Percentiles rank a stretch among this genome's conserved stretches.
phyloP scores from a whole-genome alignment of 2,329 filamentous ascomycete genomes.

The Pseudofabraea citricarpa region DNA sequence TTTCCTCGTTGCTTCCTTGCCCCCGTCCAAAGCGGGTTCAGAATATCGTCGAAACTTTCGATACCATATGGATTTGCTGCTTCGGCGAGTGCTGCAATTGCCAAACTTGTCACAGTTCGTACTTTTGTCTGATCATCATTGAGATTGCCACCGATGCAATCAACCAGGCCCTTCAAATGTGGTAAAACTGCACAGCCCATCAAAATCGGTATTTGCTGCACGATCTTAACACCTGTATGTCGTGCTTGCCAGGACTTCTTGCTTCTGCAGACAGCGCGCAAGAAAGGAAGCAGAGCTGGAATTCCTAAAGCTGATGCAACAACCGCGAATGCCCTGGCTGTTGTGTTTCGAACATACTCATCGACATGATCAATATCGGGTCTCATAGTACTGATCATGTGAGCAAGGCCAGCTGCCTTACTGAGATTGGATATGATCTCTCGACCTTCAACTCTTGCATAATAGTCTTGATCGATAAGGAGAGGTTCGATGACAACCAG shows the following conservation, averaged over 20 bases:
- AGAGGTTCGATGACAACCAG: constrained; percentile 98
- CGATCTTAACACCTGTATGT: constrained; percentile 98
- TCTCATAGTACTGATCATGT: constrained; percentile 99
- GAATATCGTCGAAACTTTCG: constrained; percentile 95
- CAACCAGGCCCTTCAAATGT: constrained; percentile 91
- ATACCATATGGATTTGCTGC: constrained; percentile 98
- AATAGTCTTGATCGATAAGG: constrained; percentile 98
- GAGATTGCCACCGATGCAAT: constrained; percentile 92
- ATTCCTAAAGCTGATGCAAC: constrained; percentile 96
- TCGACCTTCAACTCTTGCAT: constrained; percentile 93
- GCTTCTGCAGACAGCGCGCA: constrained; percentile 91
- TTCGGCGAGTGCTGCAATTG: constrained; percentile 91
- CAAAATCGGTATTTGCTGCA: constrained; percentile 96
- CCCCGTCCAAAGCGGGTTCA: constrained; percentile 96
- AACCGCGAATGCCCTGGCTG: constrained; percentile 92
- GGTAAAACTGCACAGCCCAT: constrained; percentile 98
- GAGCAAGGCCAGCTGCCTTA: constrained; percentile 92
- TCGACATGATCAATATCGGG: constrained; percentile 98
- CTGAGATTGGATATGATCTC: constrained; percentile 98
- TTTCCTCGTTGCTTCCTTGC: constrained; percentile 85
- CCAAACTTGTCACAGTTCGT: constrained; percentile 89
- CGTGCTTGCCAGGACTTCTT: constrained; percentile 99
- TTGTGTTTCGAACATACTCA: constrained; percentile 97
- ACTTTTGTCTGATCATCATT: constrained; percentile 99
- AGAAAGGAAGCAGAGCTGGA: constrained; percentile 87